Conservation (phyloP, 2,329 filamentous ascomycete genomes). For the Penicillium sp. region DNA sequence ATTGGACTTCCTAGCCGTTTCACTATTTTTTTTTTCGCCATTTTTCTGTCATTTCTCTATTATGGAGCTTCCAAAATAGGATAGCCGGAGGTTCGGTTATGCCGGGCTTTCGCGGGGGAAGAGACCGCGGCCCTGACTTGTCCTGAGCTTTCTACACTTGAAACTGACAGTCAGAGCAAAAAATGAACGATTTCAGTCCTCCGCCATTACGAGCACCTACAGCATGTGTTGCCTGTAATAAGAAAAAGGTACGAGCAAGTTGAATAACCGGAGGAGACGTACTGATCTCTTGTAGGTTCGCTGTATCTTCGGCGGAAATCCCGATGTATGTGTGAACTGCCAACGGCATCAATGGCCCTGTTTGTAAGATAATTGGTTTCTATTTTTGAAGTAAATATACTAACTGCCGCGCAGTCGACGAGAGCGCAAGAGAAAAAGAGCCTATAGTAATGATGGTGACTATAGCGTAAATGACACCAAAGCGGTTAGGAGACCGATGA, state of each 20-base stretch:
- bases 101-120: slow-evolving; percentile 8
- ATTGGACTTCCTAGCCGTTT: neutral
- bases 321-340: slow-evolving; percentile 26
- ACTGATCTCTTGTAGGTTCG: slow-evolving; percentile 22
- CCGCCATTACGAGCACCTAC: slow-evolving; percentile 28
- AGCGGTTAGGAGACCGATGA: neutral
- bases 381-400: neutral
- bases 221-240: slow-evolving; percentile 32
- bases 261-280: neutral
- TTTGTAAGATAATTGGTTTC: slow-evolving; percentile 16
- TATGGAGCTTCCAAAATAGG: neutral
- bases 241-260: slow-evolving; percentile 25
- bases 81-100: neutral
- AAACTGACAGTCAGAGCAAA: neutral
- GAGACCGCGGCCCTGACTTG: slow-evolving; percentile 1
- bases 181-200: slow-evolving; percentile 17
- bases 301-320: slow-evolving; percentile 24
- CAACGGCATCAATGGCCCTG: slow-evolving; percentile 29
- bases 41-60: neutral
- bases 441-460: neutral
- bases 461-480: neutral
- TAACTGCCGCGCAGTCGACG: slow-evolving; percentile 4
- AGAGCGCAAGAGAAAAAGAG: slow-evolving; percentile 13
- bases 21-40: neutral
- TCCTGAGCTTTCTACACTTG: no score